Conservation (phyloP, 1,139 yeast genomes). For the Candida smagusa region DNA sequence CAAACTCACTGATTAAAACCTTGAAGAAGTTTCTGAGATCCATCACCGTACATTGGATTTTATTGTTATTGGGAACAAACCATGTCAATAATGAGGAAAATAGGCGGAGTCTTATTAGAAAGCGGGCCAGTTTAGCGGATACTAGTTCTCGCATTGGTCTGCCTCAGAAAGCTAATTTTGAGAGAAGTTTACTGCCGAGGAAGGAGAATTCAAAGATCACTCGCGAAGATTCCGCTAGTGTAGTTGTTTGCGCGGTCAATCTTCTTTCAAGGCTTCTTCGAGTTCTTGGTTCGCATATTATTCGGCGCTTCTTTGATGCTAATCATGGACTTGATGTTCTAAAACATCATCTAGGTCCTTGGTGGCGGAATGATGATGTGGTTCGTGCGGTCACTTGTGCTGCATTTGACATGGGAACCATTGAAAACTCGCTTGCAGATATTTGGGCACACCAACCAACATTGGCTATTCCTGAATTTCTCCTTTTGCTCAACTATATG, state of each 20-base stretch:
- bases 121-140: slow-evolving; percentile 24
- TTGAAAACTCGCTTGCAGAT: slow-evolving; percentile 1
- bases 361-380: slow-evolving; percentile 46
- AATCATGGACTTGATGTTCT: slow-evolving; percentile 56
- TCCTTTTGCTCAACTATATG: slow-evolving; percentile 38
- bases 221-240: slow-evolving; percentile 19
- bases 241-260: slow-evolving; percentile 46
- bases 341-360: slow-evolving; percentile 39
- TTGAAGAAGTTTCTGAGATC: slow-evolving; percentile 52
- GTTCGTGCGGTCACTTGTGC: slow-evolving; percentile 34
- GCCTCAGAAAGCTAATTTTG: slow-evolving; percentile 28
- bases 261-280: slow-evolving; percentile 49
- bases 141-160: slow-evolving; percentile 48
- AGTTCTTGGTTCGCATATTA: slow-evolving; percentile 45
- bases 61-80: slow-evolving; percentile 48
- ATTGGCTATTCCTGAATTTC: slow-evolving; percentile 38
- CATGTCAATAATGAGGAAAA: slow-evolving; percentile 11
- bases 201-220: background rate
- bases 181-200: slow-evolving; percentile 18
- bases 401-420: slow-evolving; percentile 36
- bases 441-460: slow-evolving; percentile 7
- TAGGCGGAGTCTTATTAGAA: background rate
- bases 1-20: slow-evolving; percentile 30
- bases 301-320: slow-evolving; percentile 47
- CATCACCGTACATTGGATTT: slow-evolving; percentile 63